Evolutionary conservation across 805 yeast species (phyloP).

Genomic region (Lachancea mirantina): DNA sequence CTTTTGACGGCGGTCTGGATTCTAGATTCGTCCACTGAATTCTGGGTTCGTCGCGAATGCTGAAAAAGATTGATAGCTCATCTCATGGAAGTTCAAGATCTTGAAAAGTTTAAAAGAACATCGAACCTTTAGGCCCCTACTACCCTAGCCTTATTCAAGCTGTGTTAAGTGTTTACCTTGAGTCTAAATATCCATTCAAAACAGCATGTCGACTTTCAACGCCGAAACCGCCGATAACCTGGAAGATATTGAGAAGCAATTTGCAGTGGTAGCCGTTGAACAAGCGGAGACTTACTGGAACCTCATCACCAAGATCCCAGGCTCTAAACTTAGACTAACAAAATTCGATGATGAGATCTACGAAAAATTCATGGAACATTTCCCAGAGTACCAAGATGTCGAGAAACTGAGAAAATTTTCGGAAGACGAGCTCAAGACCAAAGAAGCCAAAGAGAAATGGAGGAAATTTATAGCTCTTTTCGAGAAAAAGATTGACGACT

Average conservation of each 20-base stretch:
- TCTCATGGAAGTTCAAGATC: not conserved
- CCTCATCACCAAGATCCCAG: constrained; percentile 63
- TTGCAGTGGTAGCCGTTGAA: constrained; percentile 94
- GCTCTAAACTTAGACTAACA: constrained; percentile 70
- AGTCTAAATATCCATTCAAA: too few species aligned
- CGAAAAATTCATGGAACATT: constrained; percentile 51
- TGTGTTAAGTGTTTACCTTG: too few species aligned
- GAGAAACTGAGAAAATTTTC: constrained; percentile 48
- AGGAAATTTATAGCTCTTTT: constrained; percentile 76
- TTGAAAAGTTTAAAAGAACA: too few species aligned
- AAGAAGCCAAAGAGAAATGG: constrained; percentile 82
- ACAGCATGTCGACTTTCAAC: constrained; percentile 42
- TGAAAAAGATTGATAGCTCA: too few species aligned
- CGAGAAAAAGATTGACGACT: constrained; percentile 77
- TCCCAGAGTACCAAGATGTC: constrained; percentile 80
- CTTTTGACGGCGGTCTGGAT: too few species aligned
- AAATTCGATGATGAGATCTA: constrained; percentile 65
- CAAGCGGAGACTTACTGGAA: constrained; percentile 95
- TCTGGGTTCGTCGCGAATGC: too few species aligned
- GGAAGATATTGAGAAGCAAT: constrained; percentile 94
- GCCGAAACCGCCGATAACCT: constrained; percentile 91
- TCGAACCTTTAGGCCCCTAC: too few species aligned
- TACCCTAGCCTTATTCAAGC: too few species aligned
- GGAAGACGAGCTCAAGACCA: constrained; percentile 79
- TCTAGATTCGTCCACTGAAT: too few species aligned